phyloP scores from a whole-genome alignment of 768 basidiomycete species.

The Inosperma sp. region DNA sequence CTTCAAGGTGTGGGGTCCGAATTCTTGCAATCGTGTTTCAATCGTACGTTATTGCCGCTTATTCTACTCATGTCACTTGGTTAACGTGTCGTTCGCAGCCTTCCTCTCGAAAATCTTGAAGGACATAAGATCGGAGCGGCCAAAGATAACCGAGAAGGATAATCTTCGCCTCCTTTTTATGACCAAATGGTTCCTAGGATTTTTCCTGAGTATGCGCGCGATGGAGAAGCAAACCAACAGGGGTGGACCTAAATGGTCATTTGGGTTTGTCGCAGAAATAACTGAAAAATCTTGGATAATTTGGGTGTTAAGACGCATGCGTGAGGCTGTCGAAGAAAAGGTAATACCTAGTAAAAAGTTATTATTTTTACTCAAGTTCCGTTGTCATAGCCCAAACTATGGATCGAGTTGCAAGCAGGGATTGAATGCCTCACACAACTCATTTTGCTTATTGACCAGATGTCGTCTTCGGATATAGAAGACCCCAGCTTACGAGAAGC shows the following conservation, averaged over 20 bases:
- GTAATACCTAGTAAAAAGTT: conserved; percentile 37
- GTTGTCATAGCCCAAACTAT: conserved; percentile 71
- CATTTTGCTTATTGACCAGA: conserved; percentile 80
- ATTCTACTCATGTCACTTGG: neutral
- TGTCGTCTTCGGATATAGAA: conserved; percentile 53
- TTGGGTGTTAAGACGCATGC: conserved; percentile 89
- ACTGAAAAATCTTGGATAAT: conserved; percentile 83
- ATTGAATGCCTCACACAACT: conserved; percentile 93
- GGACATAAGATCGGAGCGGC: conserved; percentile 89
- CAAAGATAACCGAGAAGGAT: conserved; percentile 93
- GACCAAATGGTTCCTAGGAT: conserved; percentile 88
- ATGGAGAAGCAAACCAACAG: conserved; percentile 33
- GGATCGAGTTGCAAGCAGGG: conserved; percentile 92
- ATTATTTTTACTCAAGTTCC: neutral
- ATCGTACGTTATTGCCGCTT: conserved; percentile 53
- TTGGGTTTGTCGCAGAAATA: conserved; percentile 78
- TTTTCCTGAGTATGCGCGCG: conserved; percentile 61
- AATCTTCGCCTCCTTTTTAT: conserved; percentile 84
- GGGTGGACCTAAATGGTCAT: conserved; percentile 45
- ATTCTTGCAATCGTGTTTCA: conserved; percentile 83
- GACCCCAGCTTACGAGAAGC: conserved; percentile 59
- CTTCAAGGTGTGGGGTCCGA: conserved; percentile 66
- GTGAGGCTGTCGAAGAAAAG: conserved; percentile 86
- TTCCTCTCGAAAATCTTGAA: conserved; percentile 82
- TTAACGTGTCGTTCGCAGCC: conserved; percentile 41